These are phyloP conservation scores for Claviceps quebecensis DNA, from an alignment of 2,329 filamentous ascomycete genomes.

Conservation along the genomic window DNA sequence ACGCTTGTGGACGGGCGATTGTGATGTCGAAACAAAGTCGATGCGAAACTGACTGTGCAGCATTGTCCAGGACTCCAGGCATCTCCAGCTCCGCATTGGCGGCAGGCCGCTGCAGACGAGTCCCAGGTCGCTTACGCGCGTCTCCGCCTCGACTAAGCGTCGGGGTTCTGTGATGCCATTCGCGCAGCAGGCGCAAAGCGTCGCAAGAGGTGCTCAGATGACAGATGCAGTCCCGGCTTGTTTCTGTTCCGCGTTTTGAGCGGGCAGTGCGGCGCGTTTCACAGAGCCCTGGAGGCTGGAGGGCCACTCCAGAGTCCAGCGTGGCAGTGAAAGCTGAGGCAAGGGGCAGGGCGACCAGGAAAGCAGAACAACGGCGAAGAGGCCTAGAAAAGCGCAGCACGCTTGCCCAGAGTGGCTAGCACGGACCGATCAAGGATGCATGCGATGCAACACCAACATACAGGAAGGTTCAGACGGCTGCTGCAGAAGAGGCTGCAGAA, in stretches of 20 bases:
- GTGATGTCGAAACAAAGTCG: not conserved
- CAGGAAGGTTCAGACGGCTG: not conserved
- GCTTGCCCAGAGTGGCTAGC: not conserved
- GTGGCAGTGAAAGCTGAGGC: slow-evolving; percentile 4
- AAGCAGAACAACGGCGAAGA: not conserved
- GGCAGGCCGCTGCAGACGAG: not conserved
- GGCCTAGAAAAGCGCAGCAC: not conserved
- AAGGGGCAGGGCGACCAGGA: not conserved
- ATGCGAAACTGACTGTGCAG: not conserved
- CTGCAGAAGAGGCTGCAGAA: not conserved
- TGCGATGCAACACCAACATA: not conserved
- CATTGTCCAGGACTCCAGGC: not conserved
- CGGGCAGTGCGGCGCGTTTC: no score
- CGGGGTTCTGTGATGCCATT: not conserved
- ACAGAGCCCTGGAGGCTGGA: no score
- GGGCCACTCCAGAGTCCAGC: not conserved
- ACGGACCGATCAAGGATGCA: not conserved
- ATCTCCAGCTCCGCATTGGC: not conserved
- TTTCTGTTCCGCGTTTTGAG: not conserved
- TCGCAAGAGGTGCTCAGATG: not conserved
- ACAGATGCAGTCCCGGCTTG: not conserved
- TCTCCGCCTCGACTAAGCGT: no score
- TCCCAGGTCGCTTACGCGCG: no score
- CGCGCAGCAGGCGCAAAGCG: not conserved
- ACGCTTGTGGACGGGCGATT: not conserved